Base-by-base conservation (phyloP, 768 basidiomycete genomes). In the Boletus sp. region DNA sequence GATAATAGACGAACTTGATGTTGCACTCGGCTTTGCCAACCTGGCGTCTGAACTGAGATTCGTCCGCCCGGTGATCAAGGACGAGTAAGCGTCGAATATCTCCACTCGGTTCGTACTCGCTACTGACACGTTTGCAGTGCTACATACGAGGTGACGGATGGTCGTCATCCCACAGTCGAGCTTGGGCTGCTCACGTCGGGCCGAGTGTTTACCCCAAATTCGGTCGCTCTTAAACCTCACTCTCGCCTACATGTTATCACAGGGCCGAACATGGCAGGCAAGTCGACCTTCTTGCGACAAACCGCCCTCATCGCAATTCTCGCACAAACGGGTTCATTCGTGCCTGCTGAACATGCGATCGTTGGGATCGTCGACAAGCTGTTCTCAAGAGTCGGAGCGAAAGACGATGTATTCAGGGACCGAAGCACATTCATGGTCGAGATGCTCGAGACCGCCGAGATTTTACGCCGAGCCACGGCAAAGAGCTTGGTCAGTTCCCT, bases 401-500 rank as follows among this genome's bases (percentile, higher is more conserved):
- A 91, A 68, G 96, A 99, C 64, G 95, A 99, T 66, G 74, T 99
- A 30, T 97, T 92, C 72, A 83, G 90, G 52, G 94, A 97, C 68
- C 76, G 92, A 56, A 95, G 92, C 65, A 98, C 96, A 0, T 99
- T 98, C 71, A 97, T 98, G 93, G 89, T 95, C n/a, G 93, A 95
- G 74, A 94, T 94, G 92, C 77, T 92, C 33, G 96, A 98, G 74
- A 93, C 95, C 1, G 89, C 93, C 1, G 88, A 94, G 46, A 98
- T 99, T 56, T 80, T 99, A 18, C 79, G 81, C 24, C 83, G 86
- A 20, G 94, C 97, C 3, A 97, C 94, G 8, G 73, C 83, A 2
- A 82, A 78, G 54, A 97, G 94, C 59, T 77, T 99, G 53, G 95
- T 93, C 64, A 60, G 85, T 74, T 12, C 28, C 37, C 0, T 58